Evolutionary conservation across 1,284 basidiomycete genomes (phyloP).

Genomic region (Ganoderma sinense): DNA sequence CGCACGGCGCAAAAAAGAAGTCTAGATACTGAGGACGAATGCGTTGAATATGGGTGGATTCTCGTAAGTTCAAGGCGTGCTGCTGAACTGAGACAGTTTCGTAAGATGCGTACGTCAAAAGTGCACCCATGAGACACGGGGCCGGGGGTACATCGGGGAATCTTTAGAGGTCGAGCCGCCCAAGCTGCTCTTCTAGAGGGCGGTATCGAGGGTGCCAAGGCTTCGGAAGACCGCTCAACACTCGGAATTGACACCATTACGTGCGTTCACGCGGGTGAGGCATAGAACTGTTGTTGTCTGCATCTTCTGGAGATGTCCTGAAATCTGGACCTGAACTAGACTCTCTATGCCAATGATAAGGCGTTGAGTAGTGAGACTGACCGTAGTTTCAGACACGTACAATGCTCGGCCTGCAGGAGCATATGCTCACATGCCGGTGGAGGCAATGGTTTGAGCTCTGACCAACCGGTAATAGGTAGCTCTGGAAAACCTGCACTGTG

Average conservation of each 20-base stretch:
- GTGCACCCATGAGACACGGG: conserved; percentile 50
- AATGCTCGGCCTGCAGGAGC: conserved; percentile 53
- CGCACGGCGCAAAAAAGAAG: not conserved
- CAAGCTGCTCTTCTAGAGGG: conserved; percentile 47
- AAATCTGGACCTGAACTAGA: not conserved
- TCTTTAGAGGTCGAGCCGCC: conserved; percentile 39
- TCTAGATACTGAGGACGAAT: not conserved
- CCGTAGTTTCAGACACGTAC: conserved; percentile 60
- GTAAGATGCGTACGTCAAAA: conserved; percentile 49
- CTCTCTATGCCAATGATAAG: not conserved
- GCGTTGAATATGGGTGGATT: no score
- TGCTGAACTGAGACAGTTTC: not conserved
- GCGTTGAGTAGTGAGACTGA: conserved; percentile 18
- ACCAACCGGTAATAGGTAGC: conserved; percentile 40
- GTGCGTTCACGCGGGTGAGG: not conserved
- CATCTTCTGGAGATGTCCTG: conserved; percentile 56
- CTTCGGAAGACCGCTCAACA: conserved; percentile 52
- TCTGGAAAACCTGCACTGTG: not conserved
- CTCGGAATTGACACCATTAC: conserved; percentile 51
- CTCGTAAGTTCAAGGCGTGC: not conserved
- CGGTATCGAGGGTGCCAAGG: conserved; percentile 52
- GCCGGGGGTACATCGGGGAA: conserved; percentile 54
- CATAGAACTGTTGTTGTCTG: conserved; percentile 54
- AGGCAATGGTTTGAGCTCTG: no score
- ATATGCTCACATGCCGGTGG: conserved; percentile 53